These are phyloP conservation scores for Auriscalpium vulgare DNA, from an alignment of 768 basidiomycete genomes.

Conservation along the genomic window DNA sequence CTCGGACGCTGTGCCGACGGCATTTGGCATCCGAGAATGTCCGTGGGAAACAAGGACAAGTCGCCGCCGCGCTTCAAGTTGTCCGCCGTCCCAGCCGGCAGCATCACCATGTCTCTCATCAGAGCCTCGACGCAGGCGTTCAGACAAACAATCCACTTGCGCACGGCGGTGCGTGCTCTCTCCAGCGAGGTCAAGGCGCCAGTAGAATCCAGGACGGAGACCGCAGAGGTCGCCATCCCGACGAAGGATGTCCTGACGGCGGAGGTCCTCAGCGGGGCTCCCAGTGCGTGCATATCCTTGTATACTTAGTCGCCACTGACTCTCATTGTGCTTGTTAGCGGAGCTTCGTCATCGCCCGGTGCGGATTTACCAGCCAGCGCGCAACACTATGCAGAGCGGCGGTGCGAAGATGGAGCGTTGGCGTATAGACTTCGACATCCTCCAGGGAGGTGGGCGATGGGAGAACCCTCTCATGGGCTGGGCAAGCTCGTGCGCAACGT, in stretches of 20 bases:
- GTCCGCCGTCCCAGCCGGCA: too few species aligned
- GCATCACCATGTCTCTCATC: too few species aligned
- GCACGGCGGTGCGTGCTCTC: too few species aligned
- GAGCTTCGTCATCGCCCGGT: slow-evolving; percentile 84
- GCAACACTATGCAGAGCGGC: slow-evolving; percentile 94
- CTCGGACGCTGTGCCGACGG: too few species aligned
- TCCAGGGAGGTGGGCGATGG: slow-evolving; percentile 90
- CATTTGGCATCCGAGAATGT: too few species aligned
- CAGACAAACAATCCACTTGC: too few species aligned
- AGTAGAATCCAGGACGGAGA: slow-evolving; percentile 13
- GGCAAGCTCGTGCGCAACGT: slow-evolving; percentile 77
- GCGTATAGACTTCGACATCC: slow-evolving; percentile 90
- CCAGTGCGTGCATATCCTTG: slow-evolving; percentile 40
- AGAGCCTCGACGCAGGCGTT: too few species aligned
- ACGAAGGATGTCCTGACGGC: slow-evolving; percentile 60
- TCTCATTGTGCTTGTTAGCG: slow-evolving; percentile 30
- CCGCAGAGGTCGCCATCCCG: slow-evolving; percentile 35
- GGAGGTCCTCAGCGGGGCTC: slow-evolving; percentile 81
- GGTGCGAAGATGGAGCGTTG: slow-evolving; percentile 79
- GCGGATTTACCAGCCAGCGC: slow-evolving; percentile 87
- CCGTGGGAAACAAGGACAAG: too few species aligned
- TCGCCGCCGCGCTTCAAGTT: too few species aligned
- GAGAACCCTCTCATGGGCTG: slow-evolving; percentile 98
- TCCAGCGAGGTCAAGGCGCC: background rate
- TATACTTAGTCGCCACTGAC: too few species aligned